These are phyloP conservation scores for Biancaea sappan DNA, from an alignment of 306 rosid genomes.

Conservation along the genomic window DNA sequence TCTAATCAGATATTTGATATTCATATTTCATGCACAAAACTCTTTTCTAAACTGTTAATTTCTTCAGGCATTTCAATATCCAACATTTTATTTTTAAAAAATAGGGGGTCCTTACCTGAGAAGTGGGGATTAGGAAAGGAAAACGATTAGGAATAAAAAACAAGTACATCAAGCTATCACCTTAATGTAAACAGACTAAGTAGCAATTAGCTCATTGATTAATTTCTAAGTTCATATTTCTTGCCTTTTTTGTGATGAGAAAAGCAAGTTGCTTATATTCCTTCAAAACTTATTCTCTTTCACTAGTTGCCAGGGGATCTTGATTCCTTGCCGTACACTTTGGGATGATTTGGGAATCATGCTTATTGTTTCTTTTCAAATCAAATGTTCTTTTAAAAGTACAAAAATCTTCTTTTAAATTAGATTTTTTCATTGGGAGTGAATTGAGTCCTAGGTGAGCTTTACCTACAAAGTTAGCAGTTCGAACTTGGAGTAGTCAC, in stretches of 20 bases:
- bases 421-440: neutral
- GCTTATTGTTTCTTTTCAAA: slow-evolving; percentile 23
- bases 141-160: too few relatives aligned
- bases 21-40: neutral
- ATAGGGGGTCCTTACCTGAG: too few relatives aligned
- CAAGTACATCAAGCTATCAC: too few relatives aligned
- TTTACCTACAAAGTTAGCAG: too few relatives aligned
- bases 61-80: neutral
- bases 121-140: too few relatives aligned
- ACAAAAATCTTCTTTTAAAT: neutral
- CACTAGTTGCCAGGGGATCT: neutral
- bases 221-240: neutral
- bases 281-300: neutral
- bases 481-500: too few relatives aligned
- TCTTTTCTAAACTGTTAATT: neutral
- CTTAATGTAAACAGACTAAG: neutral
- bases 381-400: neutral
- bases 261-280: neutral
- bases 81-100: too few relatives aligned
- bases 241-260: neutral
- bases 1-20: neutral
- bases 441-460: too few relatives aligned
- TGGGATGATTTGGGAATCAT: slow-evolving; percentile 13
- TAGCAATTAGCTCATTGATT: neutral
- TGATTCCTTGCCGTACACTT: slow-evolving; percentile 17